These are phyloP conservation scores for Rhexocercosporidium sp. DNA, from an alignment of 2,329 filamentous ascomycete species.

Conservation along the genomic window DNA sequence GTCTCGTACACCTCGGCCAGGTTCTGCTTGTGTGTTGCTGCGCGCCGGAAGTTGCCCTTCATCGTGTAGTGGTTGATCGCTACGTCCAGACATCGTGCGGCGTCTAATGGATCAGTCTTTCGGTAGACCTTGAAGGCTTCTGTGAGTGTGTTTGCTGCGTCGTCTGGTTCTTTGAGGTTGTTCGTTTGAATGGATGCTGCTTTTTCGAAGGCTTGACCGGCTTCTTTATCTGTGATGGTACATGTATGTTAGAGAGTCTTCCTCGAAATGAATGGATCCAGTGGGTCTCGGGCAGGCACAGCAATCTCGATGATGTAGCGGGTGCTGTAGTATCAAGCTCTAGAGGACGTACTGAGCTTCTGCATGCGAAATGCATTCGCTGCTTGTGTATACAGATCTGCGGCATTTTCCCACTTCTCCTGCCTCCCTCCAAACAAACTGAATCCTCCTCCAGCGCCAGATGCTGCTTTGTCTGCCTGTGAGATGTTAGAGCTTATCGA, in stretches of 20 bases:
- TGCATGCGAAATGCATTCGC: constrained; percentile 92
- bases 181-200: constrained; percentile 81
- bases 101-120: constrained; percentile 82
- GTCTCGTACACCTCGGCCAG: constrained; percentile 85
- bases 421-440: constrained; percentile 85
- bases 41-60: constrained; percentile 89
- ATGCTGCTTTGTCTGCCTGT: constrained; percentile 85
- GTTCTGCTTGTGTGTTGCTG: constrained; percentile 89
- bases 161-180: constrained; percentile 88
- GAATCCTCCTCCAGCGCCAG: constrained; percentile 79
- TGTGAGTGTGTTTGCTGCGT: constrained; percentile 84
- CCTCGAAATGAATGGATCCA: no score
- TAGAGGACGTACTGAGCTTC: constrained; percentile 69
- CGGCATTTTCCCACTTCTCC: constrained; percentile 90
- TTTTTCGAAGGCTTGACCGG: constrained; percentile 84
- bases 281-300: no score
- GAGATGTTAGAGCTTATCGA: constrained; percentile 32
- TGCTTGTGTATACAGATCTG: constrained; percentile 85
- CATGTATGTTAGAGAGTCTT: constrained; percentile 10
- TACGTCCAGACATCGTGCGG: constrained; percentile 77
- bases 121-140: constrained; percentile 97
- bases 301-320: no score
- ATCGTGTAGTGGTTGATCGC: constrained; percentile 86
- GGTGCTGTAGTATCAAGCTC: neutral
- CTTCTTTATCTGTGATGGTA: constrained; percentile 70